Conservation (phyloP, 257 asterid species). For the Striga asiatica region DNA sequence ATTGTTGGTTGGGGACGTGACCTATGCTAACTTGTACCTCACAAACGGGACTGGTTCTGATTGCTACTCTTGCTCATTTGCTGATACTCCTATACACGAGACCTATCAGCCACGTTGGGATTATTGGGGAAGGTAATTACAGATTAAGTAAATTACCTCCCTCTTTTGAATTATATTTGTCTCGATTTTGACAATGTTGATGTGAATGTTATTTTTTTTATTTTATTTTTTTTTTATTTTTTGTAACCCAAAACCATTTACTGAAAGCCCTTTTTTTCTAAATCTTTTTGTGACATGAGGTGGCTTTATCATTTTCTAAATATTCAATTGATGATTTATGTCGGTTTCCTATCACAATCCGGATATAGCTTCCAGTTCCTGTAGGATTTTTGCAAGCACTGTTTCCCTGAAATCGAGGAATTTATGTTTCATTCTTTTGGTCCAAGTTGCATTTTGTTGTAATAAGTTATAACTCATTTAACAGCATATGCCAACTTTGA, state of each 20-base stretch:
- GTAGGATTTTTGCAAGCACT: background rate
- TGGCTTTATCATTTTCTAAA: background rate
- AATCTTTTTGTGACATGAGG: too few species aligned
- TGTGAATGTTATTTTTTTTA: background rate
- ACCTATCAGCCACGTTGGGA: conserved; percentile 99
- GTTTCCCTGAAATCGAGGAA: background rate
- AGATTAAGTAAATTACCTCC: background rate
- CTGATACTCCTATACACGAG: conserved; percentile 79
- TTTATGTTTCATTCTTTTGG: background rate
- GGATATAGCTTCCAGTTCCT: background rate
- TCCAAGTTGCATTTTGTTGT: background rate
- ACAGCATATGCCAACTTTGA: background rate
- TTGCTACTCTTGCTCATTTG: conserved; percentile 83
- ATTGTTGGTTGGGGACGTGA: conserved; percentile 71
- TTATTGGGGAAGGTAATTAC: conserved; percentile 87
- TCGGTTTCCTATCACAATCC: background rate
- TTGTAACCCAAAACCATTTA: background rate
- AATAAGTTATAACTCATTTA: background rate
- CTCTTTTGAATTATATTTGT: background rate
- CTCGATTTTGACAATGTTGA: background rate
- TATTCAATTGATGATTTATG: background rate
- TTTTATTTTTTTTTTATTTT: background rate
- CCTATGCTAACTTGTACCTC: conserved; percentile 81
- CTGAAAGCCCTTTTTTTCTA: background rate
- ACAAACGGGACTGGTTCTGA: conserved; percentile 85